Evolutionary conservation across 1,139 yeast species (phyloP).

Genomic region (Lodderomyces theae): DNA sequence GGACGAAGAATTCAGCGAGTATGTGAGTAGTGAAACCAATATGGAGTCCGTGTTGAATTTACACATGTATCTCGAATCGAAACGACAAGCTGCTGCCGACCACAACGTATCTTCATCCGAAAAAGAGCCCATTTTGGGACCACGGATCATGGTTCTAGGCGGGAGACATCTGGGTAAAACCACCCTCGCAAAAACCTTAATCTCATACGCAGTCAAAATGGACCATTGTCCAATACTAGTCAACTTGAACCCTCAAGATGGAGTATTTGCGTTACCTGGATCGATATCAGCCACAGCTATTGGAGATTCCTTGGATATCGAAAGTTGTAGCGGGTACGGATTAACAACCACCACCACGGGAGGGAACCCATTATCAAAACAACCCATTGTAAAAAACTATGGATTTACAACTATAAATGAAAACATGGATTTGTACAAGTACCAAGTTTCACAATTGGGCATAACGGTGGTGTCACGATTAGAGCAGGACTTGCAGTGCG

Average conservation of each 20-base stretch:
- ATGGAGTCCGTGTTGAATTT: conserved; percentile 64
- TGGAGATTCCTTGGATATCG: conserved; percentile 77
- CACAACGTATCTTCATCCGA: conserved; percentile 22
- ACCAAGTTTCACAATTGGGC: conserved; percentile 56
- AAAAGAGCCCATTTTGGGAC: conserved; percentile 38
- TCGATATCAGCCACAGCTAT: conserved; percentile 81
- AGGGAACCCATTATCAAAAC: conserved; percentile 77
- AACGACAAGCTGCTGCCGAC: conserved; percentile 42
- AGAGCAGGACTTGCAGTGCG: conserved; percentile 51
- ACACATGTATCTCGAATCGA: conserved; percentile 72
- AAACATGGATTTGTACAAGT: conserved; percentile 60
- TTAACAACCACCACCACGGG: conserved; percentile 84
- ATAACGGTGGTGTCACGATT: conserved; percentile 56
- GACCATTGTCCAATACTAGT: conserved; percentile 64
- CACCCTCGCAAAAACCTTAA: conserved; percentile 62
- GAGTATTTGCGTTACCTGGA: conserved; percentile 82
- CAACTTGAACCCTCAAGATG: conserved; percentile 80
- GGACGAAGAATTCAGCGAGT: conserved; percentile 47
- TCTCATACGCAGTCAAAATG: conserved; percentile 75
- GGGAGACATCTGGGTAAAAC: conserved; percentile 76
- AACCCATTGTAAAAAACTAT: conserved; percentile 77
- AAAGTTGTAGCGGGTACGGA: conserved; percentile 73
- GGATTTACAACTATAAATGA: conserved; percentile 65
- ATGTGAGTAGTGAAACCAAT: conserved; percentile 67
- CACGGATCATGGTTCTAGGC: conserved; percentile 75